Evolutionary conservation across 1,284 basidiomycete genomes (phyloP).

Genomic region (Sporisorium sorghi): DNA sequence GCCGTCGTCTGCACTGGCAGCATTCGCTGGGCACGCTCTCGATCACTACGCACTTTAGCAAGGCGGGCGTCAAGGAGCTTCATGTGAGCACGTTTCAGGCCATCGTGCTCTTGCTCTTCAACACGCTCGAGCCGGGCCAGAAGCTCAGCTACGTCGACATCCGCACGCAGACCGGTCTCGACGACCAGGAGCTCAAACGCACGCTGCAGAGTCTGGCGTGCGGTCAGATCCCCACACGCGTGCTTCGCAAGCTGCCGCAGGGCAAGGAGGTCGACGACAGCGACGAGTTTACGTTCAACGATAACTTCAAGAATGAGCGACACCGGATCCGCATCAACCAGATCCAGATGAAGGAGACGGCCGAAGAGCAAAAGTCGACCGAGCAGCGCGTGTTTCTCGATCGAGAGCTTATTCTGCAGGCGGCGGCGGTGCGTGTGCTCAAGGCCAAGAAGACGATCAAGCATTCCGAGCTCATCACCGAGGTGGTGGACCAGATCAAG

Average conservation of each 20-base stretch:
- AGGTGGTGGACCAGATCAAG: constrained; percentile 65
- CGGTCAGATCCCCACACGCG: constrained; percentile 81
- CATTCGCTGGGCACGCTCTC: constrained; percentile 64
- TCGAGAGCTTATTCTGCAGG: constrained; percentile 85
- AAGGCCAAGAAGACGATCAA: constrained; percentile 66
- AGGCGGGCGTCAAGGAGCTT: constrained; percentile 82
- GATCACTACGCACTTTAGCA: constrained; percentile 67
- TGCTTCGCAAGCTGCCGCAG: constrained; percentile 82
- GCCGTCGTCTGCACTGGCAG: constrained; percentile 65
- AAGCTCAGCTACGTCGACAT: constrained; percentile 79
- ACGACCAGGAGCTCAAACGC: constrained; percentile 76
- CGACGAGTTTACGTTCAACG: constrained; percentile 86
- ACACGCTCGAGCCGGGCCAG: constrained; percentile 71
- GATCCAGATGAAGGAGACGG: constrained; percentile 91
- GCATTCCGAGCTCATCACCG: constrained; percentile 62
- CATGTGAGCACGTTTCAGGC: constrained; percentile 91
- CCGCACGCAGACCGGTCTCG: constrained; percentile 77
- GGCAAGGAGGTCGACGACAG: constrained; percentile 82
- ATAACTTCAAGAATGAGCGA: constrained; percentile 82
- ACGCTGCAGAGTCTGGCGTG: constrained; percentile 92
- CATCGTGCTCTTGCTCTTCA: constrained; percentile 89
- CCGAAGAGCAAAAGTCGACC: constrained; percentile 86
- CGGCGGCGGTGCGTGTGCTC: constrained; percentile 76
- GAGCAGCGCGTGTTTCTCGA: constrained; percentile 87
- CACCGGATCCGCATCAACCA: constrained; percentile 92